Percentiles rank a stretch among this genome's conserved stretches.
Conservation (phyloP, 2,329 filamentous ascomycete species). For the Pseudogymnoascus sp. region DNA sequence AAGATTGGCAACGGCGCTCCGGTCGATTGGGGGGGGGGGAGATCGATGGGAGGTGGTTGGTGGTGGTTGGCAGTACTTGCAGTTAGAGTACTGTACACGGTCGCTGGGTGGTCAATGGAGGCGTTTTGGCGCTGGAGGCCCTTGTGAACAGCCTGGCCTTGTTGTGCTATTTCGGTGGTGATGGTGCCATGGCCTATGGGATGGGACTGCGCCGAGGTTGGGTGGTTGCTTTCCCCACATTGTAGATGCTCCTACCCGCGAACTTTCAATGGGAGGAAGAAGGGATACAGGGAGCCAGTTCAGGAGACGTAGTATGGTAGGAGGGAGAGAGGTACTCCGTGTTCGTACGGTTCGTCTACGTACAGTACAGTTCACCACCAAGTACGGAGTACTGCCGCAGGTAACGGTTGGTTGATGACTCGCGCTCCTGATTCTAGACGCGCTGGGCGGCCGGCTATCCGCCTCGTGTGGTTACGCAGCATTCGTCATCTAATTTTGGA, state of each 20-base stretch:
- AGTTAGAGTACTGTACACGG: not conserved
- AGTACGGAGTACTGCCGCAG: not conserved
- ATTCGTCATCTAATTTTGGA: conserved; percentile 4
- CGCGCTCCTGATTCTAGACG: not conserved
- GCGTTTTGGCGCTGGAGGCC: not conserved
- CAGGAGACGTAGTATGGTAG: not conserved
- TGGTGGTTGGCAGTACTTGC: not conserved
- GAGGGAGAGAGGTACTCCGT: not conserved
- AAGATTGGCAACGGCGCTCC: not conserved
- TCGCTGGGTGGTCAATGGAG: conserved; percentile 8
- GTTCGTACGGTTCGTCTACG: not conserved
- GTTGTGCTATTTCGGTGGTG: not conserved
- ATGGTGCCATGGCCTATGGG: not conserved
- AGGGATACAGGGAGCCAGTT: not conserved
- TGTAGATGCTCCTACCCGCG: not conserved
- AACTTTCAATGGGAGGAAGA: not conserved
- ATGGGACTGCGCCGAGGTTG: not conserved
- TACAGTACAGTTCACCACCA: not conserved
- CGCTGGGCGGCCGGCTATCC: not conserved
- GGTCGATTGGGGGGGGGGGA: not conserved
- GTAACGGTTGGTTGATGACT: not conserved
- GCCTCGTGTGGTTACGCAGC: conserved; percentile 1
- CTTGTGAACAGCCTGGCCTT: not conserved
- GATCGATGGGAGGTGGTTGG: conserved; percentile 1
- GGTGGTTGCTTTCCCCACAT: not conserved